Evolutionary conservation across 129 eudicot genomes (phyloP).

Genomic region (Centrapalus pauciflorus): DNA sequence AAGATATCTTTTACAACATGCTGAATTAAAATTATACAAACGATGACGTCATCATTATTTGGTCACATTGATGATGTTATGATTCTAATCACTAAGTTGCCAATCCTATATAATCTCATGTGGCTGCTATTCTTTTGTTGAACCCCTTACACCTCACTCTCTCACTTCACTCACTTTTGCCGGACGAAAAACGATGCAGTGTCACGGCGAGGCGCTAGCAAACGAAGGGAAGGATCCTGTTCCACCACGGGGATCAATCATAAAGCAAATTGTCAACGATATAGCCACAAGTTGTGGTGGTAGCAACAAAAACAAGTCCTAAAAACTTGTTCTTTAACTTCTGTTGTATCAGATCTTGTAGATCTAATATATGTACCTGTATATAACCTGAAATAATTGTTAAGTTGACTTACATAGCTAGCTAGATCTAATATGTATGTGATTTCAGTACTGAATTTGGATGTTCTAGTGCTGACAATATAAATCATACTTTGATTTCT

Average conservation of each 20-base stretch:
- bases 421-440: not conserved
- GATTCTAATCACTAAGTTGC: not conserved
- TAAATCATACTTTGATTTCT: not conserved
- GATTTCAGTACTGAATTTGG: not conserved
- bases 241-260: constrained; percentile 22
- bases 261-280: constrained; percentile 17
- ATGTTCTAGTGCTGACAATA: not conserved
- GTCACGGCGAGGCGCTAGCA: not conserved
- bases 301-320: not conserved
- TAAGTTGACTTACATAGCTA: too few species aligned
- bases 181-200: constrained; percentile 8
- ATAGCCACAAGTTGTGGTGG: constrained; percentile 8
- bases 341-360: not conserved
- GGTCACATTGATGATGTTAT: too few species aligned
- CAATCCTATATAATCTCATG: constrained; percentile 11
- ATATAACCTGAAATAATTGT: not conserved
- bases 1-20: too few species aligned
- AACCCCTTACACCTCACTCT: constrained; percentile 10
- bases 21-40: too few species aligned
- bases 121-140: not conserved
- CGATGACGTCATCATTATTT: not conserved
- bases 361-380: not conserved
- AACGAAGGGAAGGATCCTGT: constrained; percentile 9
- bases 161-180: constrained; percentile 1
- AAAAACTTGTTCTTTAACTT: not conserved